Percentiles rank a stretch among this genome's conserved stretches.
phyloP scores from a whole-genome alignment of 352 stramenopile genomes.

The Vaucheria bursata region DNA sequence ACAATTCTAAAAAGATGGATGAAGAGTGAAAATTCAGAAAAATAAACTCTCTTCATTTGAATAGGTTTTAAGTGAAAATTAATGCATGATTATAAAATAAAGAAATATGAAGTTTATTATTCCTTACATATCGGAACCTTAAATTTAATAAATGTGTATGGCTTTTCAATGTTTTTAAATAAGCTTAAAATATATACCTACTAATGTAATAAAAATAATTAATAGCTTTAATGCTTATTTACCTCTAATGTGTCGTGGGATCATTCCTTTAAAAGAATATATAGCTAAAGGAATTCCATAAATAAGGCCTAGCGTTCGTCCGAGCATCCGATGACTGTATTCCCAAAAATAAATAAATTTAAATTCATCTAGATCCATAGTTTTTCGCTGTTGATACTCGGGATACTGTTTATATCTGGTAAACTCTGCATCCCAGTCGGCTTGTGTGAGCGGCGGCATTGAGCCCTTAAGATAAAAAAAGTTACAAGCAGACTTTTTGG shows the following conservation, averaged over 20 bases:
- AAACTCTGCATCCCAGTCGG: constrained; percentile 91
- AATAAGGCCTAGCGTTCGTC: constrained; percentile 79
- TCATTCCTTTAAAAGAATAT: constrained; percentile 71
- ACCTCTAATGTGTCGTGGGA: constrained; percentile 59
- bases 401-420: constrained; percentile 95
- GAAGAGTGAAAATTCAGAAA: too few relatives aligned
- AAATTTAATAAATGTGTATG: too few relatives aligned
- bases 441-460: constrained; percentile 70
- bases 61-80: too few relatives aligned
- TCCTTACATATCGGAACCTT: too few relatives aligned
- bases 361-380: constrained; percentile 93
- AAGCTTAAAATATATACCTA: too few relatives aligned
- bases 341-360: constrained; percentile 71
- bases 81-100: too few relatives aligned
- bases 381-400: constrained; percentile 88
- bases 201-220: too few relatives aligned
- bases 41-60: too few relatives aligned
- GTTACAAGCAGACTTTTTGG: too few relatives aligned
- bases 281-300: constrained; percentile 84
- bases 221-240: constrained; percentile 55
- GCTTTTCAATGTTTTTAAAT: too few relatives aligned
- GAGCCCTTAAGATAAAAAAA: constrained; percentile 61
- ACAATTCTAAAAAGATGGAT: too few relatives aligned
- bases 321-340: constrained; percentile 94
- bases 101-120: too few relatives aligned